Evolutionary conservation across 2,329 filamentous ascomycete genomes (phyloP), one percentile per base, ranked within the genome.

Genomic region (Penicillium sp.): DNA sequence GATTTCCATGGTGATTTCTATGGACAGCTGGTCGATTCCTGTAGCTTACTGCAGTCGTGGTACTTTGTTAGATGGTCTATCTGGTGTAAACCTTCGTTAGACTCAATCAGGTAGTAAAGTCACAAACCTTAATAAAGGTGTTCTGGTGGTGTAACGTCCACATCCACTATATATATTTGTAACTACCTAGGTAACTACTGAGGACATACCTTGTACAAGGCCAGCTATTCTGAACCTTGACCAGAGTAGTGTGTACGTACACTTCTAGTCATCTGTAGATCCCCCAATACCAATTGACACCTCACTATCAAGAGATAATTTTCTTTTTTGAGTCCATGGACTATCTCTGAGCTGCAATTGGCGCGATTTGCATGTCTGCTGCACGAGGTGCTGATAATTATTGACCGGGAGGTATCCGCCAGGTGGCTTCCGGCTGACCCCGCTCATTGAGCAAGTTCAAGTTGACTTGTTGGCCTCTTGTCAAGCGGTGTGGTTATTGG

Each of bases 371-470:
- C 15, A 17, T 19, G 51, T 40, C 9, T 53, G 13, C 35, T 53
- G 30, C 35, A 26, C 33, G 24, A 17, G 12, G 22, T 38, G 35
- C 35, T 9, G n/a, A 3, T 40, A 12, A 28, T 28, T n/a, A 30
- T n/a, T 49, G 45, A 49, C 45, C 35, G 28, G 51, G 51, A 17
- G 7, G 4, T 28, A n/a, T 38, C 51, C 35, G 35, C 40, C 22
- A n/a, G 15, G 35, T 38, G 37, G 37, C 49, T 51, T 35, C 51
- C 51, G 51, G 51, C 17, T 26, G 33, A 54, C 51, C 51, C 51
- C 51, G 51, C 51, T 38, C 17, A 26, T 15, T 10, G 51, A 12
- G 35, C 9, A 2, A 6, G 28, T 6, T 6, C 33, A 37, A 24
- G 19, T 38, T 53, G 30, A 22, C 33, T 54, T 35, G n/a, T 17